phyloP scores from a whole-genome alignment of 2,329 filamentous ascomycete genomes.

The Waltergamsia citrina region DNA sequence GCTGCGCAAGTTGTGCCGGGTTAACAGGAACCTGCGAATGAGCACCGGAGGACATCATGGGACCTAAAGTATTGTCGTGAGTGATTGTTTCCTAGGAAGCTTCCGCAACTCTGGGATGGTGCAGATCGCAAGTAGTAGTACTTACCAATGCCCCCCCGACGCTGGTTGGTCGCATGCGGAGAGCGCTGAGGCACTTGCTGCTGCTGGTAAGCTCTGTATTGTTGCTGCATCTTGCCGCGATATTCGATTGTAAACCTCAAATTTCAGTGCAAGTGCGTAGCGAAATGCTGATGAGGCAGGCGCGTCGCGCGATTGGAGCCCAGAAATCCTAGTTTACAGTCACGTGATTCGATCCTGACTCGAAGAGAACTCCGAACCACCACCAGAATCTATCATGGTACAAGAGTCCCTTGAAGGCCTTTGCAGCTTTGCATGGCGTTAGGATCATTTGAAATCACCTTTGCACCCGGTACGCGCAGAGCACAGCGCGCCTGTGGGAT shows the following conservation, averaged over 20 bases:
- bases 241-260: too few species aligned
- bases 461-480: too few species aligned
- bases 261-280: not conserved
- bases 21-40: conserved; percentile 42
- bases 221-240: conserved; percentile 35
- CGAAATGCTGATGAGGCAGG: not conserved
- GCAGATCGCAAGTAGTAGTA: conserved; percentile 6
- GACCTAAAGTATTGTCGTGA: conserved; percentile 24
- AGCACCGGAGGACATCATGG: conserved; percentile 45
- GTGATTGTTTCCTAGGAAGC: not conserved
- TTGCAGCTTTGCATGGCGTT: too few species aligned
- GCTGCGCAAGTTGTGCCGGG: conserved; percentile 43
- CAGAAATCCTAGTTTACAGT: too few species aligned
- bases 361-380: too few species aligned
- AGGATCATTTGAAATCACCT: too few species aligned
- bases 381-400: too few species aligned
- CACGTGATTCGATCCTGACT: too few species aligned
- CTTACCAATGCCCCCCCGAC: conserved; percentile 45
- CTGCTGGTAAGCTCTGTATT: conserved; percentile 32
- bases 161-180: conserved; percentile 35
- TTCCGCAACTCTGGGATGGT: not conserved
- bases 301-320: too few species aligned
- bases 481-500: too few species aligned
- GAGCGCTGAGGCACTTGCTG: conserved; percentile 38
- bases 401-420: too few species aligned